Evolutionary conservation across 306 rosid species (phyloP).

Genomic region (Myrica gale): DNA sequence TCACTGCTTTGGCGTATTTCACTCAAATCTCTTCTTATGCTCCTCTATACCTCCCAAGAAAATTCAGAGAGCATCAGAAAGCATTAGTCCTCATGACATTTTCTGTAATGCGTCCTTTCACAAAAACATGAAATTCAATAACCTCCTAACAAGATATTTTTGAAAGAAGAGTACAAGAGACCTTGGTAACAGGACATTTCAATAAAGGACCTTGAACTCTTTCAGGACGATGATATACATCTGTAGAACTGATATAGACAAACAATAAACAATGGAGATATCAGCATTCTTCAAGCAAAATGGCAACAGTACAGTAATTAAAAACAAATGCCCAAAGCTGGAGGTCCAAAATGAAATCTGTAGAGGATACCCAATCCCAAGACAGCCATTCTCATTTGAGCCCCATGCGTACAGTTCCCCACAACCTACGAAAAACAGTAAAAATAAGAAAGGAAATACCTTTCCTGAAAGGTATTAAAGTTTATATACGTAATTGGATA

Average conservation of each 20-base stretch:
- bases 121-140: neutral
- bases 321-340: constrained; percentile 19
- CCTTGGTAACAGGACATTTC: constrained; percentile 69
- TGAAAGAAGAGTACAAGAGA: constrained; percentile 24
- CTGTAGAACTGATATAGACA: constrained; percentile 50
- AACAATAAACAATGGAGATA: constrained; percentile 15
- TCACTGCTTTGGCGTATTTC: neutral
- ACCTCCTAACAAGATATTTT: constrained; percentile 13
- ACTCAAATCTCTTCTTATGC: neutral
- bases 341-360: constrained; percentile 10
- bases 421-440: constrained; percentile 39
- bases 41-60: neutral
- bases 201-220: constrained; percentile 77
- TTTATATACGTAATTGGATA: neutral
- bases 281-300: constrained; percentile 8
- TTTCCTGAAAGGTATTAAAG: constrained; percentile 2
- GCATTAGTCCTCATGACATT: neutral
- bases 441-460: constrained; percentile 21
- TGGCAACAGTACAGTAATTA: neutral
- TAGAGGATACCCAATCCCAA: constrained; percentile 73
- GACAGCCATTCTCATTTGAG: constrained; percentile 97
- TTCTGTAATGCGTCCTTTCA: constrained; percentile 5
- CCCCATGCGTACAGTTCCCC: constrained; percentile 97
- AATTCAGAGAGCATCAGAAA: neutral
- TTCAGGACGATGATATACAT: constrained; percentile 69